Percentiles rank a stretch among this genome's conserved stretches.
phyloP scores from a whole-genome alignment of 805 yeast genomes.

The Candida khao-thaluensis region DNA sequence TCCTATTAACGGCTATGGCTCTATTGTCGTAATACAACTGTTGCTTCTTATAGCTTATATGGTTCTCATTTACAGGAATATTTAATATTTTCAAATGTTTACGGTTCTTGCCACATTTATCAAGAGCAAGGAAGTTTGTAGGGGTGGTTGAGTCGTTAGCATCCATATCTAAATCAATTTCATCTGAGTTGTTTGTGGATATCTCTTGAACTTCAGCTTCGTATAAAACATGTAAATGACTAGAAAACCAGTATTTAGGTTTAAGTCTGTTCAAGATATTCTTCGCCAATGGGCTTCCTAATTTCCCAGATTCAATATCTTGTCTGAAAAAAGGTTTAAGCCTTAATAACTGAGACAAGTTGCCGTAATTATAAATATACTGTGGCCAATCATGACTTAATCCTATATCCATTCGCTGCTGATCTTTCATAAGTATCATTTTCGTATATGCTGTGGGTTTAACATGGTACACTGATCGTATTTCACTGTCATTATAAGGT shows the following conservation, averaged over 20 bases:
- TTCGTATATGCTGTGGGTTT: constrained; percentile 63
- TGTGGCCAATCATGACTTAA: constrained; percentile 95
- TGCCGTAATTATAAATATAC: constrained; percentile 67
- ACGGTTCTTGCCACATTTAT: constrained; percentile 74
- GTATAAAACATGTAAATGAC: constrained; percentile 81
- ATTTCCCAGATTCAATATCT: constrained; percentile 56
- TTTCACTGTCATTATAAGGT: constrained; percentile 48
- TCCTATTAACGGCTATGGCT: constrained; percentile 33
- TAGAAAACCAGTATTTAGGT: constrained; percentile 83
- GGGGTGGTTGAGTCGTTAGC: constrained; percentile 3
- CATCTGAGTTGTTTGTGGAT: constrained; percentile 13
- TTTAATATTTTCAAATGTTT: constrained; percentile 53
- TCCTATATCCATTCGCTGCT: constrained; percentile 48
- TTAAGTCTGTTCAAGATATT: constrained; percentile 49
- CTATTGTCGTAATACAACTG: constrained; percentile 30
- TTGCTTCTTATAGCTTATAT: constrained; percentile 7
- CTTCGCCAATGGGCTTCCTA: constrained; percentile 75
- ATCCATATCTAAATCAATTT: constrained; percentile 24
- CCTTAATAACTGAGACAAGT: constrained; percentile 47
- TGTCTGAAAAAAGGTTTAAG: constrained; percentile 64
- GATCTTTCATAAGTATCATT: constrained; percentile 38
- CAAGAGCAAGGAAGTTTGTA: constrained; percentile 72
- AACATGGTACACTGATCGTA: constrained; percentile 71
- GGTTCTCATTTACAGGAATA: constrained; percentile 25
- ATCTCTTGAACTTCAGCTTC: constrained; percentile 48